phyloP scores from a whole-genome alignment of 352 stramenopile genomes.

The Phytophthora tentaculata region DNA sequence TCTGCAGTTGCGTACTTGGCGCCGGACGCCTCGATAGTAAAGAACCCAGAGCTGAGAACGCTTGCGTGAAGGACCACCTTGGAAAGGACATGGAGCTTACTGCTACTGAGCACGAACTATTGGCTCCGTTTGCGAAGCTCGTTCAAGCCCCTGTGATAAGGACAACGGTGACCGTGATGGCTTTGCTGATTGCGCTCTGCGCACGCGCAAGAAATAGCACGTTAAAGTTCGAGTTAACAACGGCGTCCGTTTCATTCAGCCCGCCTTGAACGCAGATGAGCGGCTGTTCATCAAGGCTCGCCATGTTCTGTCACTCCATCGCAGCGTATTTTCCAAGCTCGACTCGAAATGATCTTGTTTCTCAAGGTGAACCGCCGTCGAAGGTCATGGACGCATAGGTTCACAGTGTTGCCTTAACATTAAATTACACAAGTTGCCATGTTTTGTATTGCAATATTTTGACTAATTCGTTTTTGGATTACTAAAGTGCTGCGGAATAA shows the following conservation, averaged over 20 bases:
- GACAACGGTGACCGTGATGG: too few species aligned
- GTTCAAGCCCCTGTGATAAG: too few species aligned
- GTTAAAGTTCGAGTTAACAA: background rate
- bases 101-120: too few species aligned
- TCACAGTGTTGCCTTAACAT: background rate
- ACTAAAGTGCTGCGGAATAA: background rate
- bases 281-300: background rate
- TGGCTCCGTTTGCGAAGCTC: too few species aligned
- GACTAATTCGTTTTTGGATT: background rate
- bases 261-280: background rate
- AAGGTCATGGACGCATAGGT: background rate
- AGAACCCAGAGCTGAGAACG: too few species aligned
- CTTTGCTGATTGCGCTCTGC: background rate
- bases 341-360: background rate
- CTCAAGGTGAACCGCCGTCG: background rate
- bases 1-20: too few species aligned
- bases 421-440: background rate
- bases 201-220: background rate
- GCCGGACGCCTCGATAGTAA: too few species aligned
- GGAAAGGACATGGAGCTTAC: too few species aligned
- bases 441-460: background rate
- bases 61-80: too few species aligned
- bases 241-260: background rate
- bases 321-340: background rate
- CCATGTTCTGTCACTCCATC: background rate